Base-by-base conservation (phyloP, 1,284 basidiomycete genomes). In the Apiotrichum veenhuisii region DNA sequence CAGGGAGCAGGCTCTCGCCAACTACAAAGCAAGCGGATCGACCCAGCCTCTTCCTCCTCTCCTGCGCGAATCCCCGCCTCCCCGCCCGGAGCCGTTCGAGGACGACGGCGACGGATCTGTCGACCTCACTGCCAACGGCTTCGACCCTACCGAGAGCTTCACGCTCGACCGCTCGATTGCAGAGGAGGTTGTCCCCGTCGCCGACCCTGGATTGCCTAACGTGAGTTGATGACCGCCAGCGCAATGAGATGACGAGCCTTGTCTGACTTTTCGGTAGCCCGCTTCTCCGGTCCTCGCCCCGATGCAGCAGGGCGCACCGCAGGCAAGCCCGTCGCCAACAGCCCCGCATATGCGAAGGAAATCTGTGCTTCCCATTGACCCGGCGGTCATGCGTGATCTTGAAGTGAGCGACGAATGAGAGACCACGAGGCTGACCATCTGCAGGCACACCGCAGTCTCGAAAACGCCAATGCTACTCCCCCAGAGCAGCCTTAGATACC, bases 21-120 rank as follows among this genome's bases (percentile, higher is more conserved):
- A 91, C 72, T 82, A 85, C 52, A 79, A 82, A 52, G 67, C 52
- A 83, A 84, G 49, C 82, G 84, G 72, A 67, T 88, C 70, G n/a
- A 61, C 88, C 83, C 17, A 79, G 79, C 62, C 86, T 81, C 46
- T 91, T 83, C 77, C 81, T 76, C 54, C 84, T 85, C 83, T 84
- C 56, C 84, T 89, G 40, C 78, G 82, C 30, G 86, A 85, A 20
- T 87, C 88, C 5, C 85, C 86, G 14, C 87, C 89, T 15, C 73
- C 75, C 17, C 65, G 72, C 34, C 87, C 88, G n/a, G 83, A 85
- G 30, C 79, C 85, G 17, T 80, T 84, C 26, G 88, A 91, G 63
- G 91, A 94, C 68, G 81, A 84, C 48, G 89, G 91, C 67, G 89
- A 93, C 70, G 79, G 93, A 55, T 87, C 89, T 10, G 86, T 94